phyloP scores from a whole-genome alignment of 371 early-diverging fungal species.

The Homolaphlyctis polyrhiza region DNA sequence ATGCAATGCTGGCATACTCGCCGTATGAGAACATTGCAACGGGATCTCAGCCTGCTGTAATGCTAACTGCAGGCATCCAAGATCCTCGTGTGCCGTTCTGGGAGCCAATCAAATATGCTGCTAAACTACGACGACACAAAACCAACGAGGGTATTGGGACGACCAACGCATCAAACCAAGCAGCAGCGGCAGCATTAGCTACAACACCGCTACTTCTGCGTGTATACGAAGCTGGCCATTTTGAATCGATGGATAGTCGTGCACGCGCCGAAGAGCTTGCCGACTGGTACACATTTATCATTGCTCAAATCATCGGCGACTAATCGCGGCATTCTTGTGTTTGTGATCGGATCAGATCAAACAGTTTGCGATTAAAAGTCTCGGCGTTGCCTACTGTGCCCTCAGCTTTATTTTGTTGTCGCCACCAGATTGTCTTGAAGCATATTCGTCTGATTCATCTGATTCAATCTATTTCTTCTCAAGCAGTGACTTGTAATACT shows the following conservation, averaged over 20 bases:
- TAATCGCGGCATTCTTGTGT: too few species aligned
- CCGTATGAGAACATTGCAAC: conserved; percentile 42
- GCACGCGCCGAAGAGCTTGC: conserved; percentile 6
- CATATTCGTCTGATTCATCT: too few species aligned
- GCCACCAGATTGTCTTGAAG: too few species aligned
- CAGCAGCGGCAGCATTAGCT: background rate
- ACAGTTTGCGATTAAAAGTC: too few species aligned
- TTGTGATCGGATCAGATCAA: too few species aligned
- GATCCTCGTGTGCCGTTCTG: conserved; percentile 48
- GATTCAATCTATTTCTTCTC: too few species aligned
- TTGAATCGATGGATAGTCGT: background rate
- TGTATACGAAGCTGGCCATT: conserved; percentile 36
- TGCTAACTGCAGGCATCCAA: conserved; percentile 38
- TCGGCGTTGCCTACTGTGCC: too few species aligned
- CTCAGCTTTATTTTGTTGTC: too few species aligned
- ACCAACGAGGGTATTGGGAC: background rate
- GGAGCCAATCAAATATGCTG: conserved; percentile 52
- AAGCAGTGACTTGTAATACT: conserved; percentile 33
- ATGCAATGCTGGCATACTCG: conserved; percentile 42
- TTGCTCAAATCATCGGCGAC: too few species aligned
- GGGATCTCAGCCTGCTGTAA: conserved; percentile 27
- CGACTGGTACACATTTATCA: conserved; percentile 25
- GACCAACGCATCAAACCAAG: too few species aligned
- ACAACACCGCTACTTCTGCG: conserved; percentile 33
- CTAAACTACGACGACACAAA: conserved; percentile 38